A percentile compares a stretch with the other conserved stretches of the same genome.
phyloP scores from a whole-genome alignment of 179 eudicot genomes.

The Drosera spatulata region DNA sequence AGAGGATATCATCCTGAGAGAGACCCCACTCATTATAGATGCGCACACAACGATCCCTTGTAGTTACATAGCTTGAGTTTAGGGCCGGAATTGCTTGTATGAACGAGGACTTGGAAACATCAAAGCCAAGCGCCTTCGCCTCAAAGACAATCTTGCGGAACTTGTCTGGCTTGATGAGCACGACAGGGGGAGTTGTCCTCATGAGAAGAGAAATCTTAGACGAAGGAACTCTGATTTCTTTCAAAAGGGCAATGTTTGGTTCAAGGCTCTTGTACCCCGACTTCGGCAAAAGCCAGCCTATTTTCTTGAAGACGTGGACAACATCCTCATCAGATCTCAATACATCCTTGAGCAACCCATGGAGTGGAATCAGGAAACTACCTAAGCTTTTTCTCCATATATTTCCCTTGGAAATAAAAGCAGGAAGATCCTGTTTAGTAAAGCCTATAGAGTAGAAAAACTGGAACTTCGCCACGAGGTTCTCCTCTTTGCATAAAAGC shows the following conservation, averaged over 20 bases:
- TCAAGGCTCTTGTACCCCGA: background rate
- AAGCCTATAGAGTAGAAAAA: background rate
- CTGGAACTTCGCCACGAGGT: background rate
- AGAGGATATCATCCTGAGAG: background rate
- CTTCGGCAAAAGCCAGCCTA: background rate
- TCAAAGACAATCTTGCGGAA: background rate
- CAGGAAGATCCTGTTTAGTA: background rate
- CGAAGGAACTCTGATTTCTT: too few relatives aligned
- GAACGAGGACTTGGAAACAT: too few relatives aligned
- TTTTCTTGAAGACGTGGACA: too few relatives aligned
- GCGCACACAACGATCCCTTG: background rate
- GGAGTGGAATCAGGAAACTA: background rate
- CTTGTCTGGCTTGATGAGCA: background rate
- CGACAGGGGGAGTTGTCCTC: too few relatives aligned
- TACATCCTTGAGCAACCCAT: background rate
- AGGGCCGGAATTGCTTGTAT: background rate
- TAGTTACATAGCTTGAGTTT: background rate
- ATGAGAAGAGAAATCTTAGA: too few relatives aligned
- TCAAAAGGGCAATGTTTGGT: too few relatives aligned
- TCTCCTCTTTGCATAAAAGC: background rate
- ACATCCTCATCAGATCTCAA: background rate
- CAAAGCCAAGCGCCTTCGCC: background rate
- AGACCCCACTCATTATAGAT: background rate
- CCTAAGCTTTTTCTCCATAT: background rate
- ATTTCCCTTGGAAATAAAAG: background rate